phyloP scores from a whole-genome alignment of 257 asterid genomes.

The Osmanthus fragrans region DNA sequence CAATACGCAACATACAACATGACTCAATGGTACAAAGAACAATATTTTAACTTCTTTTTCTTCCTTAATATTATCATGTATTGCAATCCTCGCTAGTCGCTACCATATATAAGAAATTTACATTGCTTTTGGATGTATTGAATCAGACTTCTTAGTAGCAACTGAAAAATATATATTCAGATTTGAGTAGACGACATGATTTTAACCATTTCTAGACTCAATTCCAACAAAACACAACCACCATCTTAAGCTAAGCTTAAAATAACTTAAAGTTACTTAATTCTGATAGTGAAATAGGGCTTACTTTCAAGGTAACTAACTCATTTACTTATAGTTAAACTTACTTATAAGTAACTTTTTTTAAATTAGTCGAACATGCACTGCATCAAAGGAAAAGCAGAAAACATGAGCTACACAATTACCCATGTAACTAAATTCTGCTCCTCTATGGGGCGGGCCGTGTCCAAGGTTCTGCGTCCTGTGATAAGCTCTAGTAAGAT shows the following conservation, averaged over 20 bases:
- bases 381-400: not conserved
- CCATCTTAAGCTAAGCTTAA: not conserved
- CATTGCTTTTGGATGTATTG: too few species aligned
- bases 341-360: too few species aligned
- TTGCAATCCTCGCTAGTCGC: not conserved
- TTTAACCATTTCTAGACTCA: too few species aligned
- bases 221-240: too few species aligned
- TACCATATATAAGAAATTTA: too few species aligned
- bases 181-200: too few species aligned
- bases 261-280: not conserved
- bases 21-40: not conserved
- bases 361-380: not conserved
- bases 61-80: not conserved
- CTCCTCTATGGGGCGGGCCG: conserved; percentile 1
- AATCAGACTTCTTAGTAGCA: too few species aligned
- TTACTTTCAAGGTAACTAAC: not conserved
- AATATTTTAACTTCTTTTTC: not conserved
- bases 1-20: not conserved
- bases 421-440: conserved; percentile 20
- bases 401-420: not conserved
- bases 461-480: conserved; percentile 9
- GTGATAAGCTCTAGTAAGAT: conserved; percentile 16
- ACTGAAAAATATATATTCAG: too few species aligned
- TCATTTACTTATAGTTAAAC: not conserved
- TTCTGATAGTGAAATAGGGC: not conserved